A percentile compares a stretch with the other conserved stretches of the same genome.
These are phyloP conservation scores for Coemansia sp. DNA, from an alignment of 371 early-diverging fungal genomes.

Conservation along the genomic window DNA sequence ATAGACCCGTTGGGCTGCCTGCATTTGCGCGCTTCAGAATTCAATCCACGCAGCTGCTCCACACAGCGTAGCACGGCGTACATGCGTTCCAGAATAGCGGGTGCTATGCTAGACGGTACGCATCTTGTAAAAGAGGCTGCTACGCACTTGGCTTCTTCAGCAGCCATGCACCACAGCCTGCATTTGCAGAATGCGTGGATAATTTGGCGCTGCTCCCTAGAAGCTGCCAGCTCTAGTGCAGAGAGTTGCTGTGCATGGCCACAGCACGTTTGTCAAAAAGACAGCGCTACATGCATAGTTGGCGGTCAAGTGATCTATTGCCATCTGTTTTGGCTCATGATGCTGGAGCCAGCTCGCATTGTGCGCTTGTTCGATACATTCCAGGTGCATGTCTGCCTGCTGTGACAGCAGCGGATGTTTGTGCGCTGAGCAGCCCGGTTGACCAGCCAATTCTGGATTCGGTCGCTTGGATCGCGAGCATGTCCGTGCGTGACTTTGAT, in stretches of 20 bases:
- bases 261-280: slow-evolving; percentile 5
- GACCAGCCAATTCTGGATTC: not conserved
- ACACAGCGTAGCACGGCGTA: slow-evolving; percentile 4
- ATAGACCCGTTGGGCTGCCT: not conserved
- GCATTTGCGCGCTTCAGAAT: not conserved
- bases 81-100: slow-evolving; percentile 2
- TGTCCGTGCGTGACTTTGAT: not conserved
- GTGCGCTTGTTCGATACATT: not conserved
- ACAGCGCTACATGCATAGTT: not conserved
- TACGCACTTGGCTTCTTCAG: not conserved
- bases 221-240: slow-evolving; percentile 1
- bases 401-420: not conserved
- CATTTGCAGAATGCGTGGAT: slow-evolving; percentile 12
- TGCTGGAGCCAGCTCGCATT: not conserved
- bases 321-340: not conserved
- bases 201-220: slow-evolving; percentile 7
- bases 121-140: not conserved
- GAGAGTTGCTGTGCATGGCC: not conserved
- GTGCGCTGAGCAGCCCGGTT: not conserved
- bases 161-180: slow-evolving; percentile 4
- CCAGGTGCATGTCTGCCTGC: not conserved
- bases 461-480: not conserved
- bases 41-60: slow-evolving; percentile 7
- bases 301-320: slow-evolving; percentile 4
- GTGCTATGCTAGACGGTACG: not conserved